Percentiles rank a stretch among this genome's conserved stretches.
These are phyloP conservation scores for Candida oleophila DNA, from an alignment of 805 yeast genomes.

Conservation along the genomic window DNA sequence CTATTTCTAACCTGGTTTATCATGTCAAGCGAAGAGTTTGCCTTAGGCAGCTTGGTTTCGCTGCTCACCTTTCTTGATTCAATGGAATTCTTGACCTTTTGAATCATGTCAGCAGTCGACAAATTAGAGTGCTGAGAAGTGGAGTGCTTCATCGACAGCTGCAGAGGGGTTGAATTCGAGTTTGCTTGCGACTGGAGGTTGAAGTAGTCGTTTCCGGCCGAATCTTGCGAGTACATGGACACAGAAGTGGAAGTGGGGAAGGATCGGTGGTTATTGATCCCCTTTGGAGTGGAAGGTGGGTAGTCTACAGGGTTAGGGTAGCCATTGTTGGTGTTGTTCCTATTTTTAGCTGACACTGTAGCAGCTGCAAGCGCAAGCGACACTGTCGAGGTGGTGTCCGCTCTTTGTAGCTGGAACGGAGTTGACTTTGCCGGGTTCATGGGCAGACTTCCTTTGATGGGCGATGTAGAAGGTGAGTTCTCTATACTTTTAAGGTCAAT, in stretches of 20 bases:
- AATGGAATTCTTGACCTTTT: slow-evolving; percentile 23
- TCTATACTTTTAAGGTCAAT: background rate
- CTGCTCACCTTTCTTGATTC: slow-evolving; percentile 16
- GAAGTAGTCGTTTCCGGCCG: background rate
- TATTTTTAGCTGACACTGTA: slow-evolving; percentile 10
- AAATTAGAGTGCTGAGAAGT: slow-evolving; percentile 5
- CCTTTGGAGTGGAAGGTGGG: background rate
- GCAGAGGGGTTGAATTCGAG: background rate
- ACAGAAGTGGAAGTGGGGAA: background rate
- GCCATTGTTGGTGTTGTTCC: background rate
- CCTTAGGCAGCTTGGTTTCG: slow-evolving; percentile 5
- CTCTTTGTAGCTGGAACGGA: background rate
- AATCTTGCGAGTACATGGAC: background rate
- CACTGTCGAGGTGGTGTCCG: background rate
- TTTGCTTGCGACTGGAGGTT: background rate
- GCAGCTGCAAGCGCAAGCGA: slow-evolving; percentile 7
- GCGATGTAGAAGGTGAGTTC: background rate
- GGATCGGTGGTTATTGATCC: background rate
- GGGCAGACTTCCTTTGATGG: background rate
- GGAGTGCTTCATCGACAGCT: background rate
- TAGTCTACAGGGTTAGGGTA: background rate
- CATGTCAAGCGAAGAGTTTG: slow-evolving; percentile 24
- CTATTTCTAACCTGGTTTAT: slow-evolving; percentile 27
- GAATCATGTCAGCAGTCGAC: slow-evolving; percentile 21
- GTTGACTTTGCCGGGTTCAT: background rate